Base-by-base conservation (phyloP, 2,329 filamentous ascomycete genomes). In the Aspergillus sp. region DNA sequence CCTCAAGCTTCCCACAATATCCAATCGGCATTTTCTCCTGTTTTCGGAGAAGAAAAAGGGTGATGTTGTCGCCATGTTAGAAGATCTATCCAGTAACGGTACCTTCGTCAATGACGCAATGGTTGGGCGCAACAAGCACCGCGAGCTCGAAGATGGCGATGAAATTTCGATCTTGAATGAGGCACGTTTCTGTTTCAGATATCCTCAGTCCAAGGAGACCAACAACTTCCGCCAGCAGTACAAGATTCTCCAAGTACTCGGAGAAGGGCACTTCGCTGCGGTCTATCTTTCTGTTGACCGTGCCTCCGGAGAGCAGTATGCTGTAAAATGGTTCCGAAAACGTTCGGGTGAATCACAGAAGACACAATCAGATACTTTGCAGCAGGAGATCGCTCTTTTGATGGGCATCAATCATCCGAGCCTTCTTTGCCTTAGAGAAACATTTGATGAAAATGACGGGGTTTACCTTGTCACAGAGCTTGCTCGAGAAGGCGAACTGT, bases 401-500 rank as follows among this genome's bases (percentile, higher is more conserved):
- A 97, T 95, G 89, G 82, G 89, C n/a, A 88, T 98, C 51, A 94
- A 86, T 63, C 93, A 98, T 66, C 87, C 89, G 3, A 93, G 94
- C 55, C 79, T 98, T 45, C 75, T 98, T 9, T 96, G 90, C 63
- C 74, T 98, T 46, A 96, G 94, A 66, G 90, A 95, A 55, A 95
- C 89, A 0, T 98, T 95, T 64, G 87, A 94, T 60, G 93, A 98
- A 65, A 78, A 79, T 42, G 88, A 93, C 56, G 88, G 87, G 1
- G 88, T 96, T 19, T 97, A 95, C 64, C 74, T 98, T 38, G 84
- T 98, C 7, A 72, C 97, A 42, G 93, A 98, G 65, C 76, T 97
- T 57, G 91, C 91, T 2, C 76, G 88, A 0, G 89, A 95, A 67
- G 93, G 93, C 59, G 94, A 98, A 68, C 73, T 98, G 9, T 98